A percentile compares a stretch with the other conserved stretches of the same genome.
phyloP scores from a whole-genome alignment of 129 eudicot species.

The Flaveria robusta region DNA sequence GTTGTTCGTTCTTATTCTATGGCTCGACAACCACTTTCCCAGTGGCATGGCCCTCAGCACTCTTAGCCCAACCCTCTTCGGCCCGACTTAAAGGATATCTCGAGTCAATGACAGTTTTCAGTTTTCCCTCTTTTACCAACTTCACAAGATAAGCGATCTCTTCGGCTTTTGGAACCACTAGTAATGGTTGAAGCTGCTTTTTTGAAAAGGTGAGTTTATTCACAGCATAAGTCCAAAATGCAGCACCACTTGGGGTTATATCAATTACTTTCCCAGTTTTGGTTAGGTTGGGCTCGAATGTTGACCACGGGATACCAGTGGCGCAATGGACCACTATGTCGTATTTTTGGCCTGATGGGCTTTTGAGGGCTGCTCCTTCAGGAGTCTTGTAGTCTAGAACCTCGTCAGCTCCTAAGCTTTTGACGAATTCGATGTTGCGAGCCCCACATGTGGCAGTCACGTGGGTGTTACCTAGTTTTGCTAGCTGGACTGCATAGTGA shows the following conservation, averaged over 20 bases:
- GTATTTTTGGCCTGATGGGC: constrained; percentile 64
- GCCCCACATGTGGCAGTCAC: constrained; percentile 72
- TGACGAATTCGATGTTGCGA: constrained; percentile 59
- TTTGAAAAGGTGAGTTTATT: constrained; percentile 64
- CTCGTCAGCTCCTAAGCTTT: constrained; percentile 63
- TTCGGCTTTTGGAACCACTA: constrained; percentile 48
- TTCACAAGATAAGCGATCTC: constrained; percentile 48
- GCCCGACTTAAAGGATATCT: constrained; percentile 57
- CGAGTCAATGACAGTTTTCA: constrained; percentile 65
- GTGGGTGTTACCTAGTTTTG: constrained; percentile 60
- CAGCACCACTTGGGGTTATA: constrained; percentile 47
- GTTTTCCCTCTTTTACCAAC: constrained; percentile 69
- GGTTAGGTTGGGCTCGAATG: constrained; percentile 55
- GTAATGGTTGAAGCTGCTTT: constrained; percentile 58
- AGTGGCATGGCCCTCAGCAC: constrained; percentile 77
- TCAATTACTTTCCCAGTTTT: constrained; percentile 60
- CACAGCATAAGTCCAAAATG: constrained; percentile 53
- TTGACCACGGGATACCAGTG: constrained; percentile 56
- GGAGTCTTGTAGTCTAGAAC: constrained; percentile 61
- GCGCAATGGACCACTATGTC: constrained; percentile 57
- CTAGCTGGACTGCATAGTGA: constrained; percentile 68
- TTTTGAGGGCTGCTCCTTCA: constrained; percentile 60
- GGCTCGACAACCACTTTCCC: constrained; percentile 78
- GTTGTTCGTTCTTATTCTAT: background rate
- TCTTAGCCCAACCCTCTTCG: constrained; percentile 77